Evolutionary conservation across 73 alveolate species (phyloP), one percentile per base, ranked within the genome.

Genomic region (Uronychia setigera): DNA sequence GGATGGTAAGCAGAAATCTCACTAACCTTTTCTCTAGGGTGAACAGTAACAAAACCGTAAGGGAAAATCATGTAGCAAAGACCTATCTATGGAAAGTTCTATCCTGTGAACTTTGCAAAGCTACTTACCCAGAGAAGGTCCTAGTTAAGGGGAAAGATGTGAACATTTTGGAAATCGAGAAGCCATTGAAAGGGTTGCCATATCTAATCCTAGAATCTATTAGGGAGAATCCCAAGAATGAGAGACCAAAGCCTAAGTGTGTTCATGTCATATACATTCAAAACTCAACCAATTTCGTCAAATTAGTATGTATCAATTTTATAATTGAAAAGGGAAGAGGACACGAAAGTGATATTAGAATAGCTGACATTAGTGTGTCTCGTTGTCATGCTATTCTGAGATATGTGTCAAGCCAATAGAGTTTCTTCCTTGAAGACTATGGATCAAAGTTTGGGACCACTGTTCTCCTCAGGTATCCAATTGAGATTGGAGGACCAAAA

Each of bases 51-150:
- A 46, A 19, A 46, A 46, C 67, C 19, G n/a, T 46, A 19, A 46
- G 67, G 67, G 67, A 46, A 46, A 46, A 46, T 19, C 67, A 46
- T 19, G 67, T 46, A 19, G 67, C 67, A 11, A 46, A 46, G 67
- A 46, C 67, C n/a, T 46, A 46, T 19, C 67, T 46, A 5, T 46
- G 67, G 67, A 46, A 46, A 46, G 67, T 46, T 46, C 67, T 46
- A 11, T 5, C 67, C 67, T 87, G 93, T 81, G 93, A 87, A 81
- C 84, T 87, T 60, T 87, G 93, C 79, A 87, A 87, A 80, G 75
- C 82, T 25, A 80, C 78, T 77, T 81, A 76, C 77, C 93, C 93
- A 5, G 93, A 87, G 79, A 81, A 59, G 60, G 78, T 87, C 26
- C 78, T 74, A 75, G 74, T 75, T 74, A 86, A 87, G 34, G 77